Evolutionary conservation across 352 stramenopile genomes (phyloP).

Genomic region (Saprolegnia diclina): DNA sequence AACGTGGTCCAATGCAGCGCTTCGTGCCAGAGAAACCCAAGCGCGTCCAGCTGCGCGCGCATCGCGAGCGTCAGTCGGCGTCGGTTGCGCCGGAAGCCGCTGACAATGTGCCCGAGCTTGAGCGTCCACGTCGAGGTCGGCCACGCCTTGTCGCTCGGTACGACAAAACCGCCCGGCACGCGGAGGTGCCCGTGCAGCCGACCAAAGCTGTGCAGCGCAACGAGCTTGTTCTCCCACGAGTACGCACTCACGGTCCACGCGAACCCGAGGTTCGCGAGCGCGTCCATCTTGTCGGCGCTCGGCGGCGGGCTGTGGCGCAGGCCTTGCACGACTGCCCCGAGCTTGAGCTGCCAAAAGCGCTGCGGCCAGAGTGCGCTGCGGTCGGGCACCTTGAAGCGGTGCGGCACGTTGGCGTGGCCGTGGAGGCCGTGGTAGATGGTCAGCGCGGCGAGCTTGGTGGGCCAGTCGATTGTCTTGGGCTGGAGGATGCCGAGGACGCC

Average conservation of each 20-base stretch:
- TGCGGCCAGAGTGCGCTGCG: background rate
- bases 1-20: background rate
- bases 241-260: background rate
- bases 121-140: background rate
- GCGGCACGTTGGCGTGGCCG: conserved; percentile 1
- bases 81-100: conserved; percentile 27
- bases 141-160: background rate
- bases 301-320: conserved; percentile 39
- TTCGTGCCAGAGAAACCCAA: conserved; percentile 65
- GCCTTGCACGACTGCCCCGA: background rate
- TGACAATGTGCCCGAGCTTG: background rate
- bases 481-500: too few species aligned
- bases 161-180: background rate
- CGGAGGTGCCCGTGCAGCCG: background rate
- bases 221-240: conserved; percentile 1
- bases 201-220: background rate
- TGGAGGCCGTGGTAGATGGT: background rate
- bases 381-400: background rate
- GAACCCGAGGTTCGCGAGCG: background rate
- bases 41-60: conserved; percentile 46
- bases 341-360: background rate
- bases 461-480: background rate
- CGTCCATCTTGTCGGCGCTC: background rate
- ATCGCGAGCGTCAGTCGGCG: conserved; percentile 38
- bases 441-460: background rate